Base-by-base conservation (phyloP, 352 stramenopile species). In the Pythium periplocum region DNA sequence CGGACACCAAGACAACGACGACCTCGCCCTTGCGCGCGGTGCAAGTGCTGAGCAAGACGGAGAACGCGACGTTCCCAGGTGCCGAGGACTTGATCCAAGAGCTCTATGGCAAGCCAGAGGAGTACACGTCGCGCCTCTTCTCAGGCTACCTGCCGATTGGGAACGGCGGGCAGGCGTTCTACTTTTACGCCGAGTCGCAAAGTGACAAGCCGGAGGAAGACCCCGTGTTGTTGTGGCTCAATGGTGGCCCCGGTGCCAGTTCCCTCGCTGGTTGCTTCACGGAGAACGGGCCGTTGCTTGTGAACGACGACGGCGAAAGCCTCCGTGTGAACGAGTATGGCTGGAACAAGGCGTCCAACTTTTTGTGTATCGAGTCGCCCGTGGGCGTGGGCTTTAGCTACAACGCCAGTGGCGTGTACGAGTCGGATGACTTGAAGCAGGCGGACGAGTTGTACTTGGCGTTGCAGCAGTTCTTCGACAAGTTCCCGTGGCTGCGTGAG, bases 381-480 rank as follows among this genome's bases (percentile, higher is more conserved):
- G 60, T 85, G 11, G 76, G 76, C 36, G 73, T 85, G 9, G 80
- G 80, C 35, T 90, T 86, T 48, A 81, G 62, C 53, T 88, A 83
- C 68, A 83, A 85, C 39, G 48, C 55, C 9, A 82, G 70, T 46
- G 68, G 63, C 8, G 63, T 79, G 8, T 97, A 95, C 67, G 58
- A 69, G 34, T 83, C 71, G 4, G 75, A 87, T 55, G 89, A 97
- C 66, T 51, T 80, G 9, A 64, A 68, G 10, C 79, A 90, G 30
- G 83, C 89, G 1, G 44, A 71, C 8, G 86, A 95, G 57, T 83
- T 96, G 55, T 86, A 93, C 52, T 57, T 64, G 10, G 71, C 77
- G 1, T 65, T 97, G 45, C 72, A 95, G 59, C 76, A 83, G 32
- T 95, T 98, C 59, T 96, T 87, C 44, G 36, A 37, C 42, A 82